Evolutionary conservation across 2,329 filamentous ascomycete species (phyloP), one percentile per base, ranked within the genome.

Genomic region (Nothomitra cinnamomea): DNA sequence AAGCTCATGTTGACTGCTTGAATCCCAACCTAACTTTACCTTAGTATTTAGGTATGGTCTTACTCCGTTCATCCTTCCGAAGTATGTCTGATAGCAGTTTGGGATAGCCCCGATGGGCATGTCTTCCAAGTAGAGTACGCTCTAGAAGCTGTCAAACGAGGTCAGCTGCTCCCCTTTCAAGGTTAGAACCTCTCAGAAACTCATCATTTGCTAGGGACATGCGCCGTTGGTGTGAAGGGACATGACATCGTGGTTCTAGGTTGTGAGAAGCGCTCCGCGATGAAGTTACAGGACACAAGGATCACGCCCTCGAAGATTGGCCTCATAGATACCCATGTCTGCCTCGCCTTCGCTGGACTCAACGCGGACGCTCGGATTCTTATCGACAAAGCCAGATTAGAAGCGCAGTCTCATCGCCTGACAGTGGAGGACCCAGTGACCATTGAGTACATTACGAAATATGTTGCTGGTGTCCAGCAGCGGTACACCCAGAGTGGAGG

Each of bases 71-170:
- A 47, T 32, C 36, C 56, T 52, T 36, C 42, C 38, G 36, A 51
- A 57, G n/a, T 42, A 51, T 43, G 41, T 52, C 53, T 55, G 59
- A 62, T 73, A 81, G 69, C 83, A 40, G n/a, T 49, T 49, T 13
- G 55, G 10, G 17, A 50, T 66, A 96, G 90, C 79, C 92, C 92
- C 65, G 92, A 98, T 73, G 92, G 92, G 71, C 92, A 98, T 75
- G 92, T 98, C 64, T 98, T 98, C 74, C 92, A 98, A 72, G 92
- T 98, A 65, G 92, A 98, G 78, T 98, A 98, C 79, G 92, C 92
- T 54, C 85, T 94, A 61, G 92, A 98, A 74, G 92, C 92, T 61
- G 92, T 98, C 61, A 98, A 98, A 78, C 76, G 92, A 87, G 92
- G 90, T 92, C 73, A 28, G 21, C 17, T 15, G 19, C 25, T 41